Conservation (phyloP, 1,284 basidiomycete genomes). For the Anthracocystis walkeri region DNA sequence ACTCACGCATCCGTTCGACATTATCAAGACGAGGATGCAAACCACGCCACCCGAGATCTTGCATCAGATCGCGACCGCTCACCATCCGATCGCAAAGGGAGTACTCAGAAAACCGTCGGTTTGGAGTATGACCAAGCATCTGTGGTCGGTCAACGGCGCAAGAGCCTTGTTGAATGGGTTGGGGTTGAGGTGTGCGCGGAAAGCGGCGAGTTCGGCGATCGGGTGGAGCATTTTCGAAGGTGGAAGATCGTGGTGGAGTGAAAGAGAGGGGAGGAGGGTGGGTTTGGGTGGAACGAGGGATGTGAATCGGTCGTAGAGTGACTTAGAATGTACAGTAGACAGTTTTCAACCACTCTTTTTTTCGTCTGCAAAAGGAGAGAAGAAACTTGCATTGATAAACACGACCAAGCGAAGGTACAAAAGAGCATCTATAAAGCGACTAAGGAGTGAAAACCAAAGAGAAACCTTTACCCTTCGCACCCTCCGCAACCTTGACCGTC, state of each 20-base stretch:
- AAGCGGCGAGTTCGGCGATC: slow-evolving; percentile 66
- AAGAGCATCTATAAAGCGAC: neutral
- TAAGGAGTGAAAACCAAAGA: slow-evolving; percentile 47
- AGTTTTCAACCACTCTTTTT: too few species aligned
- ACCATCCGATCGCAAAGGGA: slow-evolving; percentile 6
- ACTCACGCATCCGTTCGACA: slow-evolving; percentile 68
- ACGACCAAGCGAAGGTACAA: neutral
- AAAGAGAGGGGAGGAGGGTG: slow-evolving; percentile 25
- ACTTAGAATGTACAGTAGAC: neutral
- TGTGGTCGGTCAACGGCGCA: slow-evolving; percentile 38
- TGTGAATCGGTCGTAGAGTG: neutral
- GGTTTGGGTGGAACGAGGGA: too few species aligned
- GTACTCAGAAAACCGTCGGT: slow-evolving; percentile 20
- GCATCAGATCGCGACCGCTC: slow-evolving; percentile 15
- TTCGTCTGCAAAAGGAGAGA: too few species aligned
- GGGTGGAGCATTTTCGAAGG: slow-evolving; percentile 68
- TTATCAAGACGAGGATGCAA: slow-evolving; percentile 68
- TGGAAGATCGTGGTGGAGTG: slow-evolving; percentile 50
- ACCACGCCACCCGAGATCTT: slow-evolving; percentile 49
- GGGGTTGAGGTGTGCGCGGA: slow-evolving; percentile 63
- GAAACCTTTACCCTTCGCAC: slow-evolving; percentile 54
- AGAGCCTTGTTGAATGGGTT: slow-evolving; percentile 64
- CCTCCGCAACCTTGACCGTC: slow-evolving; percentile 49
- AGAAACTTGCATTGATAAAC: neutral
- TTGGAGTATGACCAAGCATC: slow-evolving; percentile 47